phyloP scores from a whole-genome alignment of 257 asterid genomes.

The Ligustrum vulgare region DNA sequence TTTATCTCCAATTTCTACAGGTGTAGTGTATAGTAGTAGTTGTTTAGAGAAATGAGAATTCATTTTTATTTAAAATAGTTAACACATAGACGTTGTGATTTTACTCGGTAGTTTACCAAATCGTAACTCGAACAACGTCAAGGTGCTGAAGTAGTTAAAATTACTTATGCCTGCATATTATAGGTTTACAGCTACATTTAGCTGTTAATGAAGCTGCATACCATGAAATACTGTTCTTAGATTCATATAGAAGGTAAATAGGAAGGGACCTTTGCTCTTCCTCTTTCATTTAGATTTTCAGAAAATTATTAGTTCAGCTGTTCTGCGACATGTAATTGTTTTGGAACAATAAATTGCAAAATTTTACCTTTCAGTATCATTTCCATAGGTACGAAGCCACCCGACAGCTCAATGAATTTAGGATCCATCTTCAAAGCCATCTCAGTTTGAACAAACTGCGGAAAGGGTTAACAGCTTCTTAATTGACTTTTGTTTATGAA shows the following conservation, averaged over 20 bases:
- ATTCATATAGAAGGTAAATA: background rate
- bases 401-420: constrained; percentile 38
- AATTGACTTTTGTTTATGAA: background rate
- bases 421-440: constrained; percentile 52
- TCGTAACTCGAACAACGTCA: background rate
- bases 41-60: background rate
- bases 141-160: background rate
- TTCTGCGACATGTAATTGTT: background rate
- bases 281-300: background rate
- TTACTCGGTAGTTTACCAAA: background rate
- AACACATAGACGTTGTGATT: background rate
- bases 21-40: background rate
- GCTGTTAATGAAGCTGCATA: background rate
- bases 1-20: background rate
- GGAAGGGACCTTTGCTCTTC: background rate
- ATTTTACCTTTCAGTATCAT: constrained; percentile 70
- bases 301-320: background rate
- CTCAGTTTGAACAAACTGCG: constrained; percentile 85
- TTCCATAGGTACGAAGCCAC: constrained; percentile 87
- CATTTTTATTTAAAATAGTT: no score
- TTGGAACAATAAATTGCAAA: background rate
- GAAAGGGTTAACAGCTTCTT: constrained; percentile 21
- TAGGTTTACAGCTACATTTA: background rate
- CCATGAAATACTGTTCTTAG: background rate
- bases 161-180: background rate